phyloP scores from a whole-genome alignment of 345 rosid genomes.

The Moricandia moricandioides region DNA sequence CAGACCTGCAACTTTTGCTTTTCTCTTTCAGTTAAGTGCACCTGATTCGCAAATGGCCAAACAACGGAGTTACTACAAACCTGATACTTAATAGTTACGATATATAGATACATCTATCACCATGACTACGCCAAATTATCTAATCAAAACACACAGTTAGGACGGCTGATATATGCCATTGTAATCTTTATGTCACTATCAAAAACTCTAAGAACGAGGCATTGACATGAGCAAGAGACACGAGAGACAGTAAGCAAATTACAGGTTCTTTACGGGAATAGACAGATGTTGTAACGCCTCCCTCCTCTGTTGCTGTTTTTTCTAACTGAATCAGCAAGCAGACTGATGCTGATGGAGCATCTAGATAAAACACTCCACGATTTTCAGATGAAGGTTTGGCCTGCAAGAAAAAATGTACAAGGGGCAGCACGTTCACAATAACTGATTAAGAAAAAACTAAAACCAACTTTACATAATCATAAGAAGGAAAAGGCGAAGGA shows the following conservation, averaged over 20 bases:
- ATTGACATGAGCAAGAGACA: constrained; percentile 11
- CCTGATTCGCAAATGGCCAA: constrained; percentile 49
- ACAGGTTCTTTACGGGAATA: constrained; percentile 99
- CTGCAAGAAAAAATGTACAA: constrained; percentile 42
- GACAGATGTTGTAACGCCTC: constrained; percentile 85
- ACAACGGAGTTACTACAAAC: constrained; percentile 20
- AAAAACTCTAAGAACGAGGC: constrained; percentile 16
- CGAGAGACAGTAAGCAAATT: constrained; percentile 35
- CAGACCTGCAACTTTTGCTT: constrained; percentile 96
- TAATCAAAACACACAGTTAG: constrained; percentile 11
- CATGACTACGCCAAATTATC: constrained; percentile 6
- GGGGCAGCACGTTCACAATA: constrained; percentile 3
- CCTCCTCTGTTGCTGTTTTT: constrained; percentile 93
- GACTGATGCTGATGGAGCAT: constrained; percentile 88
- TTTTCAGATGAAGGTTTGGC: constrained; percentile 56
- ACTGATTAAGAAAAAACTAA: background rate
- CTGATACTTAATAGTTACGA: background rate
- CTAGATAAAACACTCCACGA: constrained; percentile 86
- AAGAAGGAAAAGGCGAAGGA: background rate
- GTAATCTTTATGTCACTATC: background rate
- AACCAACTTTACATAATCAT: background rate
- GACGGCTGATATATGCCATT: constrained; percentile 8
- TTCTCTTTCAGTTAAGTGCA: constrained; percentile 86
- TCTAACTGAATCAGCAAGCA: constrained; percentile 88
- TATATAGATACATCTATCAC: constrained; percentile 8